Conservation (phyloP, 495 filamentous ascomycete species). For the Lasiosphaeris hirsuta region DNA sequence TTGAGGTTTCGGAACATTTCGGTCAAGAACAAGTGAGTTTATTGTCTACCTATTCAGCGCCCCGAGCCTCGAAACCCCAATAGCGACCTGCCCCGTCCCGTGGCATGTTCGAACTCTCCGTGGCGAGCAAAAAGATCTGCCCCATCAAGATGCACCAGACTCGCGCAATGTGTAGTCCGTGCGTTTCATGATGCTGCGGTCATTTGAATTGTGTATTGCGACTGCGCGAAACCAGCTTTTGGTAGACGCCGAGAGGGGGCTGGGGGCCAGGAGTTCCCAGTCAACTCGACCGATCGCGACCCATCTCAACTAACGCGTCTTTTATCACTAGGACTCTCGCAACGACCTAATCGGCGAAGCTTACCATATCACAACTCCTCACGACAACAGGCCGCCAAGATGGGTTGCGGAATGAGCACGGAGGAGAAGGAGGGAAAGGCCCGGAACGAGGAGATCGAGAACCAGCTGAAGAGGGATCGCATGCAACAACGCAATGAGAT, state of each 20-base stretch:
- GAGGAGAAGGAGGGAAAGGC: constrained; percentile 99
- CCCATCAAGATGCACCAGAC: too few relatives aligned
- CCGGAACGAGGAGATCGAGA: constrained; percentile 99
- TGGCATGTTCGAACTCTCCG: not conserved
- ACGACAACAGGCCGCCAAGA: constrained; percentile 54
- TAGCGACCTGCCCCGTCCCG: not conserved
- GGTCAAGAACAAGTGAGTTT: constrained; percentile 10
- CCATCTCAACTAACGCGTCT: constrained; percentile 8
- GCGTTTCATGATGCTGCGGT: too few relatives aligned
- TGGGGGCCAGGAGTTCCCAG: too few relatives aligned
- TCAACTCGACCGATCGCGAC: not conserved
- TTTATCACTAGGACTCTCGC: constrained; percentile 11
- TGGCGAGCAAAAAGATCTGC: too few relatives aligned
- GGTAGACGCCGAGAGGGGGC: too few relatives aligned
- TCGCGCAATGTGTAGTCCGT: too few relatives aligned
- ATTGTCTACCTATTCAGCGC: not conserved
- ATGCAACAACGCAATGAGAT: constrained; percentile 96
- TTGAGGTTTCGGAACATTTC: constrained; percentile 14
- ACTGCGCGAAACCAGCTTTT: too few relatives aligned
- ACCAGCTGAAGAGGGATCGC: constrained; percentile 92
- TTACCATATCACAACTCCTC: constrained; percentile 16
- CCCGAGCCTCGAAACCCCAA: not conserved
- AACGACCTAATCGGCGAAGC: constrained; percentile 21
- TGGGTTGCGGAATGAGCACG: constrained; percentile 99
- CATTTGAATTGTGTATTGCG: too few relatives aligned